These are phyloP conservation scores for Talaromyces sp. DNA, from an alignment of 2,329 filamentous ascomycete species.

Conservation along the genomic window DNA sequence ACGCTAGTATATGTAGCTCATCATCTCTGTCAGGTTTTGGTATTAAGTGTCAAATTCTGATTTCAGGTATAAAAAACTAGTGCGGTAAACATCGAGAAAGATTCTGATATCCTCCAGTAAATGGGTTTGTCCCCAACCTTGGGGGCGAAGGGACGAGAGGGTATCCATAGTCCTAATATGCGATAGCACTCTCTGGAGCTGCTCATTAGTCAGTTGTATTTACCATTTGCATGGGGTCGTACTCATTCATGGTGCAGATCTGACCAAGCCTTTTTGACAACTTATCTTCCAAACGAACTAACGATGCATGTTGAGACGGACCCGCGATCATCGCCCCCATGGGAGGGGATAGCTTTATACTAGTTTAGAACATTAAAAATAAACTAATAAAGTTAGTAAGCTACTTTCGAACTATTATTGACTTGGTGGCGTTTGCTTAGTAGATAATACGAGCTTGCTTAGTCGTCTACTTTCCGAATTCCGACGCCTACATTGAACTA, in stretches of 20 bases:
- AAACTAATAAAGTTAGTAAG: background rate
- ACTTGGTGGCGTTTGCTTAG: background rate
- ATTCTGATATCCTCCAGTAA: background rate
- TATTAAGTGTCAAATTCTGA: background rate
- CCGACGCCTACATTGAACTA: background rate
- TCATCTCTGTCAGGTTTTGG: background rate
- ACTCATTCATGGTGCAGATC: background rate
- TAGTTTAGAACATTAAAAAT: background rate
- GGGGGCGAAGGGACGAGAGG: background rate
- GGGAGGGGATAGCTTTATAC: background rate
- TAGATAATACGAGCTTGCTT: background rate
- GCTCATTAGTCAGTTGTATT: background rate
- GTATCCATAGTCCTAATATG: background rate
- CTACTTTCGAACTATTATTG: background rate
- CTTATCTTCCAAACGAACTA: background rate
- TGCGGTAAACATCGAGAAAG: background rate
- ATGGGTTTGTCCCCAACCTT: background rate
- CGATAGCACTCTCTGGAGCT: background rate
- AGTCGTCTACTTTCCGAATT: background rate
- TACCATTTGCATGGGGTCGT: background rate
- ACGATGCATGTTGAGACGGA: background rate
- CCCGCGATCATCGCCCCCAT: background rate
- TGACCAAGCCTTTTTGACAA: background rate
- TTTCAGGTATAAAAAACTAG: background rate
- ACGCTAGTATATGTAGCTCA: background rate